Conservation (phyloP, 306 rosid species). For the Vicia faba region DNA sequence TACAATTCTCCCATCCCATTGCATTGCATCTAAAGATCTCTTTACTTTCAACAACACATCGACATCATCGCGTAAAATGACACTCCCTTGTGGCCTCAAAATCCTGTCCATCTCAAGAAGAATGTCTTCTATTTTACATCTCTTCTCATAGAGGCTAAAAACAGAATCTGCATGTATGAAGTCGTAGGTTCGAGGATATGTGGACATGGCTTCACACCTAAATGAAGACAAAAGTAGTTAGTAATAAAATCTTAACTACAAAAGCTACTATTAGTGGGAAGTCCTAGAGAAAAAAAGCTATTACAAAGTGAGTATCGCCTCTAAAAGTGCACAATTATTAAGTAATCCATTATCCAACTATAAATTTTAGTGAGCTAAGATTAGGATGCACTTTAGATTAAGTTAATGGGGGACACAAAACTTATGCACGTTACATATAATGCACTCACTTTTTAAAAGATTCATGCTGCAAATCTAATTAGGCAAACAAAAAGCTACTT, state of each 20-base stretch:
- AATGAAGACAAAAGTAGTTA: conserved; percentile 33
- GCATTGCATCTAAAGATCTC: conserved; percentile 58
- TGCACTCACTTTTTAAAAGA: neutral
- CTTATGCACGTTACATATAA: neutral
- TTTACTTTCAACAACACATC: conserved; percentile 63
- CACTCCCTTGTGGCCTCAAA: conserved; percentile 75
- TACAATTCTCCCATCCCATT: conserved; percentile 68
- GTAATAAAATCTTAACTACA: conserved; percentile 13
- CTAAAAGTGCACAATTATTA: conserved; percentile 6
- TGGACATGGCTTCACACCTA: conserved; percentile 99
- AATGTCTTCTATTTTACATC: conserved; percentile 74
- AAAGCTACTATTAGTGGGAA: conserved; percentile 5
- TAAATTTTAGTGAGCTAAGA: conserved; percentile 3
- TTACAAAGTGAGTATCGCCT: too few species aligned
- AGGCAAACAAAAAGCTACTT: conserved; percentile 22
- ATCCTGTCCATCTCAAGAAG: conserved; percentile 90
- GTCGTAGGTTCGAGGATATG: conserved; percentile 89
- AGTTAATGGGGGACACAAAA: neutral
- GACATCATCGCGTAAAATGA: conserved; percentile 80
- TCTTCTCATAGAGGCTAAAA: conserved; percentile 71
- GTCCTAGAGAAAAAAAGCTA: neutral
- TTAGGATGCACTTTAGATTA: neutral
- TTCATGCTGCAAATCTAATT: conserved; percentile 4
- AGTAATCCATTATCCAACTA: neutral
- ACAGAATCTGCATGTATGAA: conserved; percentile 85